phyloP scores from a whole-genome alignment of 1,284 basidiomycete species.

The Dichomitus squalens region DNA sequence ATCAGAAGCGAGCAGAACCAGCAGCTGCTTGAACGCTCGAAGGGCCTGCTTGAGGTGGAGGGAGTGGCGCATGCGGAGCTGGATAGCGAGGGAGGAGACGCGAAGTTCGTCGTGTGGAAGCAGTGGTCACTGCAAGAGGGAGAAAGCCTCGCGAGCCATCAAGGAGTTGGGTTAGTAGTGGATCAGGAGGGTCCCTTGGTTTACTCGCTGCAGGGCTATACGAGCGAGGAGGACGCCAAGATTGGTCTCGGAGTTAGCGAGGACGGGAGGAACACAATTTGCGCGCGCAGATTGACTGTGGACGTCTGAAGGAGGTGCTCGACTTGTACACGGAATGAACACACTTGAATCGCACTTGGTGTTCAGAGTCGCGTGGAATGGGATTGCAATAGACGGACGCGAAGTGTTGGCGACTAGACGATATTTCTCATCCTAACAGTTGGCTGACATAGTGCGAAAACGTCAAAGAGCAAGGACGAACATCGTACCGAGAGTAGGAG shows the following conservation, averaged over 20 bases:
- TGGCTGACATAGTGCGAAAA: too few relatives aligned
- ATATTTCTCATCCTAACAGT: too few relatives aligned
- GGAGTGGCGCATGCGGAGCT: slow-evolving; percentile 44
- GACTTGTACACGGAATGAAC: too few relatives aligned
- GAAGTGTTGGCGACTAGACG: too few relatives aligned
- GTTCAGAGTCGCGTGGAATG: too few relatives aligned
- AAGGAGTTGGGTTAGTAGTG: background rate
- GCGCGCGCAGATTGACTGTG: background rate
- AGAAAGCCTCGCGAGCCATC: background rate
- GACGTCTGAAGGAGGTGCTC: background rate
- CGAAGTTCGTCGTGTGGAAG: slow-evolving; percentile 4
- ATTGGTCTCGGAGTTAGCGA: background rate
- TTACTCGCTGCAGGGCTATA: slow-evolving; percentile 1
- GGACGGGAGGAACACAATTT: background rate
- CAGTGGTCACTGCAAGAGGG: slow-evolving; percentile 4
- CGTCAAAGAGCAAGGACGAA: too few relatives aligned
- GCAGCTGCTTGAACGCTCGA: slow-evolving; percentile 36
- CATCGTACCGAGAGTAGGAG: too few relatives aligned
- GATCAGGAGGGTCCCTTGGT: background rate
- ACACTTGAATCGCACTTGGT: too few relatives aligned
- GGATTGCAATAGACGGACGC: too few relatives aligned
- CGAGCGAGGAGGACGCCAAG: background rate
- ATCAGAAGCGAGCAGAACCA: slow-evolving; percentile 44
- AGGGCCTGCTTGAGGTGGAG: slow-evolving; percentile 36
- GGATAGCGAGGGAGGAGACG: slow-evolving; percentile 21